phyloP scores from a whole-genome alignment of 148 eudicot species.

The Fallopia convolvulus region DNA sequence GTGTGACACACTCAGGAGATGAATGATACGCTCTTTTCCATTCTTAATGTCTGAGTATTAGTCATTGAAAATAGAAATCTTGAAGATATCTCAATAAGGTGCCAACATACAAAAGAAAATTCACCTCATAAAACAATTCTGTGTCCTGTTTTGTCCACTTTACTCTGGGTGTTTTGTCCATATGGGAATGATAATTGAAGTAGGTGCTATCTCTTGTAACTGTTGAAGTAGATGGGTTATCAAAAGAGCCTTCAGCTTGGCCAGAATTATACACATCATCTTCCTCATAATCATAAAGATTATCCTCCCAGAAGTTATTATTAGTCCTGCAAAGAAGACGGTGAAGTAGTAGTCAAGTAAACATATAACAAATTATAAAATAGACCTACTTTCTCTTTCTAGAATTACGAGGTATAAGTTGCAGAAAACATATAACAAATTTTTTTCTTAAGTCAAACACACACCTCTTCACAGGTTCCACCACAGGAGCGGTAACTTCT shows the following conservation, averaged over 20 bases:
- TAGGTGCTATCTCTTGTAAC: conserved; percentile 27
- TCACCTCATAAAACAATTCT: conserved; percentile 76
- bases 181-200: conserved; percentile 56
- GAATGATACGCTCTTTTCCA: background rate
- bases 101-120: background rate
- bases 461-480: background rate
- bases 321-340: background rate
- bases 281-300: conserved; percentile 29
- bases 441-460: background rate
- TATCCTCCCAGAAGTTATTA: background rate
- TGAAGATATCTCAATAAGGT: background rate
- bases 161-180: conserved; percentile 35
- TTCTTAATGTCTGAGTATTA: background rate
- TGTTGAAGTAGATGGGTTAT: conserved; percentile 27
- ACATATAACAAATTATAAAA: background rate
- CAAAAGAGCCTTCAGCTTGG: conserved; percentile 27
- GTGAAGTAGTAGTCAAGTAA: too few relatives aligned
- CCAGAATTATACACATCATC: conserved; percentile 31
- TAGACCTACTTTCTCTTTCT: background rate
- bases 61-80: background rate
- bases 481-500: background rate
- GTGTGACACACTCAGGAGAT: background rate
- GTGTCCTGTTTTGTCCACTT: conserved; percentile 85
- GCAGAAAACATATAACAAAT: background rate
- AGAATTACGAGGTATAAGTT: background rate